Evolutionary conservation across 2,329 filamentous ascomycete genomes (phyloP).

Genomic region (Lecanicillium sp.): DNA sequence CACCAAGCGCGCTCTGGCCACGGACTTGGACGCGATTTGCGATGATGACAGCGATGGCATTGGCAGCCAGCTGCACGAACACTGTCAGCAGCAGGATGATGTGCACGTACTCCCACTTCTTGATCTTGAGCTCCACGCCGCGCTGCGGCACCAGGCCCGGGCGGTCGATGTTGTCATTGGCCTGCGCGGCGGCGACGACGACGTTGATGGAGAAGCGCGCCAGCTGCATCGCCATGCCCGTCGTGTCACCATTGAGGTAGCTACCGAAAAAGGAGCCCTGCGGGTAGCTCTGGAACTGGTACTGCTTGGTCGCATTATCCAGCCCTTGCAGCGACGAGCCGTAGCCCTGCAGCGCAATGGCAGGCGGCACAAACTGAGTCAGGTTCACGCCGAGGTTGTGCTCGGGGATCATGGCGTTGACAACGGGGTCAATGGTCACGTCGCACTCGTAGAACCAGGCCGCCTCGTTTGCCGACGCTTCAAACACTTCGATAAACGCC

Average conservation of each 20-base stretch:
- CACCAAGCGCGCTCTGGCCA: slow-evolving; percentile 15
- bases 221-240: slow-evolving; percentile 27
- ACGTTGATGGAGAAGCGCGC: slow-evolving; percentile 28
- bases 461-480: slow-evolving; percentile 22
- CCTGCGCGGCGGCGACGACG: slow-evolving; percentile 23
- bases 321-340: slow-evolving; percentile 15
- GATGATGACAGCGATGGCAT: slow-evolving; percentile 13
- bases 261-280: slow-evolving; percentile 29
- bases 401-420: slow-evolving; percentile 25
- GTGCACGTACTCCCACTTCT: slow-evolving; percentile 21
- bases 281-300: slow-evolving; percentile 33
- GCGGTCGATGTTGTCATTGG: slow-evolving; percentile 17
- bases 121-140: slow-evolving; percentile 21
- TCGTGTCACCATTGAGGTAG: slow-evolving; percentile 19
- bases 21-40: slow-evolving; percentile 20
- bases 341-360: slow-evolving; percentile 34
- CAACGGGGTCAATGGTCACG: slow-evolving; percentile 24
- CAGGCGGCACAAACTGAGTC: slow-evolving; percentile 23
- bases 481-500: slow-evolving; percentile 26
- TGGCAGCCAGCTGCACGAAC: slow-evolving; percentile 21
- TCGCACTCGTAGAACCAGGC: slow-evolving; percentile 36
- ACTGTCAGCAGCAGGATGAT: slow-evolving; percentile 25
- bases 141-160: slow-evolving; percentile 19
- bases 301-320: slow-evolving; percentile 13
- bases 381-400: slow-evolving; percentile 26